Evolutionary conservation across 805 yeast genomes (phyloP).

Genomic region (Suhomyces sp.): DNA sequence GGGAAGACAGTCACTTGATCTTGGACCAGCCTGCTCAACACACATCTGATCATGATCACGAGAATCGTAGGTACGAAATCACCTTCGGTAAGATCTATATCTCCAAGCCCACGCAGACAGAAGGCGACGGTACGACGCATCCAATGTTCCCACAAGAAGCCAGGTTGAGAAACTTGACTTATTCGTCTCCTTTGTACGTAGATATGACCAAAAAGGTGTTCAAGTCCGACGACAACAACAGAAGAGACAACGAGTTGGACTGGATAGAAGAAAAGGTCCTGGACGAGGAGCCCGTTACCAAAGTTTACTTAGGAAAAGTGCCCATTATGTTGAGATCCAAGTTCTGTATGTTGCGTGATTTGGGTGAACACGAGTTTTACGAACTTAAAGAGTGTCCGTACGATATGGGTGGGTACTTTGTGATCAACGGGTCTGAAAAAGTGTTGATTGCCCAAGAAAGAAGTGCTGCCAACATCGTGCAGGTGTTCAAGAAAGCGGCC

Average conservation of each 20-base stretch:
- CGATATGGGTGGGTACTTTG: conserved; percentile 99
- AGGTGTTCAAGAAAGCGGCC: conserved; percentile 96
- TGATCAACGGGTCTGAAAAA: conserved; percentile 97
- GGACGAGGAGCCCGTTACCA: conserved; percentile 60
- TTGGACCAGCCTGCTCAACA: conserved; percentile 99
- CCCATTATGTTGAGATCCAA: conserved; percentile 97
- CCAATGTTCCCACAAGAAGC: conserved; percentile 99
- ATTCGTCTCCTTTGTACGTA: conserved; percentile 92
- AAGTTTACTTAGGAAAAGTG: conserved; percentile 92
- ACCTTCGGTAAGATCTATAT: conserved; percentile 96
- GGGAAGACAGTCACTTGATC: conserved; percentile 92
- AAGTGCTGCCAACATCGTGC: conserved; percentile 97
- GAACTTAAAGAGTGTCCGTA: conserved; percentile 97
- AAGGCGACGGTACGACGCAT: conserved; percentile 99
- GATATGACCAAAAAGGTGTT: conserved; percentile 91
- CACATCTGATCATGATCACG: conserved; percentile 82
- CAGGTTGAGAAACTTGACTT: conserved; percentile 90
- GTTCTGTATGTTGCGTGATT: conserved; percentile 87
- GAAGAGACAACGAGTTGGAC: conserved; percentile 41
- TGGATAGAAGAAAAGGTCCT: conserved; percentile 51
- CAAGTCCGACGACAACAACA: conserved; percentile 71
- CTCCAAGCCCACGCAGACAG: conserved; percentile 97
- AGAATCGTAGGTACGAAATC: conserved; percentile 90
- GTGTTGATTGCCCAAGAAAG: conserved; percentile 98
- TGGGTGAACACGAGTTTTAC: conserved; percentile 89